These are phyloP conservation scores for Elsinoe batatas DNA, from an alignment of 2,329 filamentous ascomycete genomes.

Conservation along the genomic window DNA sequence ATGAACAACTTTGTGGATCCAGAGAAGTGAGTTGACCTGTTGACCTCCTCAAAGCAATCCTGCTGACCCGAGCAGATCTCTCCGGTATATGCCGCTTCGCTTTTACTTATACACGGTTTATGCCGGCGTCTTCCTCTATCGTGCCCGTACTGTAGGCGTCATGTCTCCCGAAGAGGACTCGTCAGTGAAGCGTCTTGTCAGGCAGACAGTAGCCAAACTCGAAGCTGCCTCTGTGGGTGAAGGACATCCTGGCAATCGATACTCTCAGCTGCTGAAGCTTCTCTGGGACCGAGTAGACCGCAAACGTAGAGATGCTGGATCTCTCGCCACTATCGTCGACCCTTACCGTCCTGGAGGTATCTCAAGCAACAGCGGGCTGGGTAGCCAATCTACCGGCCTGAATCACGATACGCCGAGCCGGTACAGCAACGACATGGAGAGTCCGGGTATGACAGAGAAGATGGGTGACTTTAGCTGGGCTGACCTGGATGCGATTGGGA, in stretches of 20 bases:
- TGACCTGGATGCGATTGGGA: conserved; percentile 38
- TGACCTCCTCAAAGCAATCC: neutral
- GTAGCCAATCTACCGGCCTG: conserved; percentile 16
- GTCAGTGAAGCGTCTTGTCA: conserved; percentile 37
- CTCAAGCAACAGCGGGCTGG: conserved; percentile 25
- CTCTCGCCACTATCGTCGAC: conserved; percentile 22
- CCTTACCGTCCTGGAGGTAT: conserved; percentile 33
- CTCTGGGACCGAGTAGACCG: conserved; percentile 39
- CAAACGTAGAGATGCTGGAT: conserved; percentile 20
- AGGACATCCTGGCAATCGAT: conserved; percentile 39
- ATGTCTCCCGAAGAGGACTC: conserved; percentile 39
- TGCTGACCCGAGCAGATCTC: conserved; percentile 17
- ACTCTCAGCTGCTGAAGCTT: conserved; percentile 37
- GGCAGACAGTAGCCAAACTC: conserved; percentile 36
- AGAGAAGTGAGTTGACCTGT: conserved; percentile 24
- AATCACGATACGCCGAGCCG: conserved; percentile 1
- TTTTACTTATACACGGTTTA: conserved; percentile 43
- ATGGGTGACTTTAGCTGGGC: conserved; percentile 44
- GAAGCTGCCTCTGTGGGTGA: conserved; percentile 36
- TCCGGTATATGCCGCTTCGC: conserved; percentile 40
- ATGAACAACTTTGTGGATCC: conserved; percentile 42
- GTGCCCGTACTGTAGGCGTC: conserved; percentile 38
- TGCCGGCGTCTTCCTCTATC: conserved; percentile 40
- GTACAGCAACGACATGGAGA: conserved; percentile 20
- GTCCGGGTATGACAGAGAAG: conserved; percentile 34